Evolutionary conservation across 78 protist species (phyloP).

Genomic region (Goniomonas avonlea): DNA sequence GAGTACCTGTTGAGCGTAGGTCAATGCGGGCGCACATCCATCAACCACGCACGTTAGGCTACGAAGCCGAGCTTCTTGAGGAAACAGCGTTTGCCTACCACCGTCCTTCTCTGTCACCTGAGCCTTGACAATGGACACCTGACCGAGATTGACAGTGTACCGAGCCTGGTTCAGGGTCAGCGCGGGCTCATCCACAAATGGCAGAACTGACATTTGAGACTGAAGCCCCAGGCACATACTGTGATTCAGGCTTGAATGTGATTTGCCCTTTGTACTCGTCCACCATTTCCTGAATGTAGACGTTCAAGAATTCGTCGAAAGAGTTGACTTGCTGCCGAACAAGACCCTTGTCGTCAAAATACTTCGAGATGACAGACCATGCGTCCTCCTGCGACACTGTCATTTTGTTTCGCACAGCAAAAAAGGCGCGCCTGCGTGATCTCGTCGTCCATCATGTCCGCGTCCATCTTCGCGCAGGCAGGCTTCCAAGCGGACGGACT

Average conservation of each 20-base stretch:
- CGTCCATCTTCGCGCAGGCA: background rate
- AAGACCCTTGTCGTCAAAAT: conserved; percentile 88
- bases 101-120: background rate
- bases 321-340: conserved; percentile 97
- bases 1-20: background rate
- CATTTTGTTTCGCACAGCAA: too few relatives aligned
- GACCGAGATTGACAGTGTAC: conserved; percentile 26
- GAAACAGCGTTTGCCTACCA: conserved; percentile 44
- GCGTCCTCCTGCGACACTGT: conserved; percentile 81
- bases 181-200: background rate
- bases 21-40: too few relatives aligned
- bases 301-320: conserved; percentile 81
- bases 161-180: background rate
- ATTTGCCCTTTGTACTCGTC: conserved; percentile 51
- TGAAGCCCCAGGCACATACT: conserved; percentile 42
- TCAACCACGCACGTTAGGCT: conserved; percentile 79
- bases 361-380: conserved; percentile 86
- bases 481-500: too few relatives aligned
- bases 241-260: conserved; percentile 20
- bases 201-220: background rate
- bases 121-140: conserved; percentile 33
- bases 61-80: conserved; percentile 92
- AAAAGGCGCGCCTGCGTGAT: conserved; percentile 6
- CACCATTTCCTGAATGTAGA: conserved; percentile 80
- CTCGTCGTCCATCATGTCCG: background rate